Base-by-base conservation (phyloP, 352 stramenopile species). In the Phytophthora sp. region DNA sequence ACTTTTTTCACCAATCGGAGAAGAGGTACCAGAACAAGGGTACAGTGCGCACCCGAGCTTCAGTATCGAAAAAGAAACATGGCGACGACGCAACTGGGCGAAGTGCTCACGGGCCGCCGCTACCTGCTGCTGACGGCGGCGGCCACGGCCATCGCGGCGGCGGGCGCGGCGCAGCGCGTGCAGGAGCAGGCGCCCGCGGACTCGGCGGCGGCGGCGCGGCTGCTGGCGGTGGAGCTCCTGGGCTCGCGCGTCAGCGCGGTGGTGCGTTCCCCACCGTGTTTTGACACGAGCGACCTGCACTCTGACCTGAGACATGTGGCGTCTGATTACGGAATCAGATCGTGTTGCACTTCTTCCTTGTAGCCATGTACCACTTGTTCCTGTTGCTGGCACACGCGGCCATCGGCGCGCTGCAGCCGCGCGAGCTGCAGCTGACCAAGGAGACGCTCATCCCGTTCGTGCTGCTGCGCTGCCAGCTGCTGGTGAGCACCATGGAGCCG, bases 371-470 rank as follows among this genome's bases (percentile, higher is more conserved):
- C 37, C 72, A 90, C 35, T 38, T 76, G 17, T 91, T 91, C 50
- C 42, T 92, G 23, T 57, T 74, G 17, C 61, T 88, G 26, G 79
- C 80, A 15, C 71, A 60, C 21, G 42, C 62, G 9, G 76, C 69
- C 44, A 77, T 92, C 54, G 76, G 79, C 27, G 48, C 53, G 18
- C 74, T 90, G 35, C 79, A 74, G 1, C 62, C 77, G 0, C 41
- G 72, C 20, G 84, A 92, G 56, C 79, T 91, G 27, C 79, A 92
- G 69, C 84, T 89, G 76, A 91, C 84, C 20, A 92, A 92, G 38
- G 84, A 92, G 50, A 91, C 79, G 17, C 80, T 92, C 53, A 77
- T 92, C 45, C 82, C 88, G 38, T 92, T 91, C 35, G 60, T 89
- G 17, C 56, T 92, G 51, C 84, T 92, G 71, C 84, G 84, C 26